phyloP scores from a whole-genome alignment of 257 asterid species.

The Misopates orontium region DNA sequence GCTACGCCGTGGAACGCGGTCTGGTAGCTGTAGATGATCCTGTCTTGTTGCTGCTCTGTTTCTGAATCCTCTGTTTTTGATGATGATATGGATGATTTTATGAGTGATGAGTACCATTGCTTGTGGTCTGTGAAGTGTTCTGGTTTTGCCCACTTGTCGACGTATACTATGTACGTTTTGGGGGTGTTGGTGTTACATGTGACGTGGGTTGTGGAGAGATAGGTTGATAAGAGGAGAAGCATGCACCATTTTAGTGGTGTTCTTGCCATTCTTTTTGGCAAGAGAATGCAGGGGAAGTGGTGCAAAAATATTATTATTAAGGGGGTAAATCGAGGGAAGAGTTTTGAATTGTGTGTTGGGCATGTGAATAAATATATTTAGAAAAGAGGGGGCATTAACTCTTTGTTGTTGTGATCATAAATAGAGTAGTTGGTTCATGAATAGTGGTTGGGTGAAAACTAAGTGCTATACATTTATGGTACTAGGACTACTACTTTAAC shows the following conservation, averaged over 20 bases:
- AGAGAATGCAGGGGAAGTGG: slow-evolving; percentile 1
- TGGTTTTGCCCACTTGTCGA: slow-evolving; percentile 76
- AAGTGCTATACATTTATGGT: slow-evolving; percentile 12
- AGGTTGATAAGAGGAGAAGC: slow-evolving; percentile 30
- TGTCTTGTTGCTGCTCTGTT: slow-evolving; percentile 25
- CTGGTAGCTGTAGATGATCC: slow-evolving; percentile 69
- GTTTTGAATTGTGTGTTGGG: neutral
- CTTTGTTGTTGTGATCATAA: slow-evolving; percentile 44
- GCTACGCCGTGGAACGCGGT: slow-evolving; percentile 90
- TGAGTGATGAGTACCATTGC: slow-evolving; percentile 71
- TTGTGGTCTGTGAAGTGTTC: slow-evolving; percentile 54
- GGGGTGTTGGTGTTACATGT: slow-evolving; percentile 16
- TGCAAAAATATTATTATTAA: too few species aligned
- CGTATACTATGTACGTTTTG: slow-evolving; percentile 62
- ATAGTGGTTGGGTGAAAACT: slow-evolving; percentile 30
- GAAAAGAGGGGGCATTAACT: slow-evolving; percentile 13
- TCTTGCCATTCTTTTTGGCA: slow-evolving; percentile 42
- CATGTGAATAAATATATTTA: slow-evolving; percentile 10
- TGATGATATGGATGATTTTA: slow-evolving; percentile 41
- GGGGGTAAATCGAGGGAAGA: slow-evolving; percentile 14
- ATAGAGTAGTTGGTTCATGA: slow-evolving; percentile 70
- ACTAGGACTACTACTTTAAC: too few species aligned
- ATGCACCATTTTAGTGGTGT: slow-evolving; percentile 37
- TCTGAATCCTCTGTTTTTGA: slow-evolving; percentile 14
- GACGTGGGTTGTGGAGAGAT: slow-evolving; percentile 3